Percentiles rank a stretch among this genome's conserved stretches.
phyloP scores from a whole-genome alignment of 1,139 yeast genomes.

The Diutina rugosa region DNA sequence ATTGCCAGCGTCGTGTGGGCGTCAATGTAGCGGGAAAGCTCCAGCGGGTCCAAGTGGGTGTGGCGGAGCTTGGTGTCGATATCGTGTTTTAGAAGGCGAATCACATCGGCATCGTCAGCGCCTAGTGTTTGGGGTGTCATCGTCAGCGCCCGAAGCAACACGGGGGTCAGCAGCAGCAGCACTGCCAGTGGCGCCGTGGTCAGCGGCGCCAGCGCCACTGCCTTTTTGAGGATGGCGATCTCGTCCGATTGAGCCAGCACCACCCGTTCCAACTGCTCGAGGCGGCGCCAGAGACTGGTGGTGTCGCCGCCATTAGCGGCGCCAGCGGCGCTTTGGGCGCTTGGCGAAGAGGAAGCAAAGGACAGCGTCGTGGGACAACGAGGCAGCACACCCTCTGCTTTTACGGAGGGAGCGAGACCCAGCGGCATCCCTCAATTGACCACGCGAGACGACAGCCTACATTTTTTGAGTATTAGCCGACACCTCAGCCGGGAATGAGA shows the following conservation, averaged over 20 bases:
- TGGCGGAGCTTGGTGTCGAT: not conserved
- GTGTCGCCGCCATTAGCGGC: not conserved
- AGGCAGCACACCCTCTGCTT: no score
- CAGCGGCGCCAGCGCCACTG: not conserved
- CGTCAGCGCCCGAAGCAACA: not conserved
- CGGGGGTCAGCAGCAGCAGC: not conserved
- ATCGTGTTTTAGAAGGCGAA: not conserved
- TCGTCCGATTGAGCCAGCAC: not conserved
- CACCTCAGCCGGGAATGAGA: no score
- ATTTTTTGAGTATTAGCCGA: no score
- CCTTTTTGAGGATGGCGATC: not conserved
- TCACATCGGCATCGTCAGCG: not conserved
- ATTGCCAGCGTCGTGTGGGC: not conserved
- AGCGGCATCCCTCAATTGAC: no score
- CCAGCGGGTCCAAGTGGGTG: not conserved
- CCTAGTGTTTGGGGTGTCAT: not conserved
- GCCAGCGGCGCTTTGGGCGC: not conserved
- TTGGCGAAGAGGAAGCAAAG: not conserved
- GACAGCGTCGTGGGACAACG: not conserved
- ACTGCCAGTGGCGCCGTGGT: not conserved
- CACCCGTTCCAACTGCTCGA: not conserved
- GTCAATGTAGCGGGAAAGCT: not conserved
- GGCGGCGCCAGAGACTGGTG: not conserved
- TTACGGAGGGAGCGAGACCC: no score
- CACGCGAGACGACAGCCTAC: no score